Evolutionary conservation across 2,329 filamentous ascomycete genomes (phyloP), one percentile per base, ranked within the genome.

Genomic region (Hymenoscyphus albidus): DNA sequence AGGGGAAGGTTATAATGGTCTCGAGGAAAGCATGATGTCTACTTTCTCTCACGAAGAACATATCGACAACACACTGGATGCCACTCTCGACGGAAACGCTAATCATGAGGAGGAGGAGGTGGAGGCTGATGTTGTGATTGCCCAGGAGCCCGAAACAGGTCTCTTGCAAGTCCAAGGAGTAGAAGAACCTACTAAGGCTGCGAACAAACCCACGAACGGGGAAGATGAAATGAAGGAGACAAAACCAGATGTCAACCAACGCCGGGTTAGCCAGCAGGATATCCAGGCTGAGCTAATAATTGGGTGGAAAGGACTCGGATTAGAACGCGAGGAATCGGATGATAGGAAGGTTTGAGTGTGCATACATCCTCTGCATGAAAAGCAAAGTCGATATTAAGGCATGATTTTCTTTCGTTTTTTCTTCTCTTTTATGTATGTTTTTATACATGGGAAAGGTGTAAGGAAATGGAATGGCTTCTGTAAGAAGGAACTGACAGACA

Each of bases 271-370:
- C 62, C 74, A 79, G 5, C 76, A 80, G 65, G 85, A 88, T 69
- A 63, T 80, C 12, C 77, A 79, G 62, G 85, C 84, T 2, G 84
- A 88, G 74, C 70, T 85, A 35, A 87, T 88, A 62, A 87, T 85
- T 18, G 85, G 85, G 62, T 75, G 88, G 76, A 80, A 81, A 76
- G 79, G 84, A 66, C 74, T 88, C 61, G 77, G 78, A 61, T 68
- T 85, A 42, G 80, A 82, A 64, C 78, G 79, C 70, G 67, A 70
- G 56, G 63, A 67, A 3, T 67, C 69, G 5, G 58, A 72, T 32
- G 65, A 71, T 55, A 66, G 65, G 62, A 70, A 69, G 56, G 61
- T 69, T 31, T 71, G 13, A 58, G 35, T 40, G 16, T 56, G 5
- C 16, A 48, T 51, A 22, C 18, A 22, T 22, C 6, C 44, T 22